A percentile compares a stretch with the other conserved stretches of the same genome.
phyloP scores from a whole-genome alignment of 1,284 basidiomycete genomes.

The Psilocybe mexicana region DNA sequence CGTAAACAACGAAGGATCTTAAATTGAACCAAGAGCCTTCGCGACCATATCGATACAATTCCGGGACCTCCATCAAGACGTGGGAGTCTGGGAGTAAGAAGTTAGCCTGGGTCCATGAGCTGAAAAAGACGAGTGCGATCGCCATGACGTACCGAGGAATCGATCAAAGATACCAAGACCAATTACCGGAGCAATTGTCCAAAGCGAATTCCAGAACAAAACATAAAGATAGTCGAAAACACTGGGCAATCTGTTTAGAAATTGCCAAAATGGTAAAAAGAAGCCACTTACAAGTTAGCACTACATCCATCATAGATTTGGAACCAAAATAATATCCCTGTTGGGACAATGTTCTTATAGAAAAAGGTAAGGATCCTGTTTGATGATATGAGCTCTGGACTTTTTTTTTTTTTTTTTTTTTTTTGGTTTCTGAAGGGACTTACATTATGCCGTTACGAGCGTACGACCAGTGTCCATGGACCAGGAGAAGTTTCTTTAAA shows the following conservation, averaged over 20 bases:
- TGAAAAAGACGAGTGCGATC: too few species aligned
- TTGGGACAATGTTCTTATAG: slow-evolving; percentile 97
- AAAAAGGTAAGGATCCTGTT: slow-evolving; percentile 94
- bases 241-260: slow-evolving; percentile 37
- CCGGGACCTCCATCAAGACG: slow-evolving; percentile 90
- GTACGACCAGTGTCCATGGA: slow-evolving; percentile 99
- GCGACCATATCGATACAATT: slow-evolving; percentile 86
- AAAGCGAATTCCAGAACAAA: slow-evolving; percentile 98
- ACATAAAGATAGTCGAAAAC: slow-evolving; percentile 93
- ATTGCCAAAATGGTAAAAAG: slow-evolving; percentile 1
- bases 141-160: slow-evolving; percentile 62
- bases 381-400: background rate
- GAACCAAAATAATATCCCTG: slow-evolving; percentile 97
- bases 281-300: slow-evolving; percentile 75
- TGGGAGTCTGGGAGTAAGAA: slow-evolving; percentile 60
- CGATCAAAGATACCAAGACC: slow-evolving; percentile 96
- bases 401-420: too few species aligned
- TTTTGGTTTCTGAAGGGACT: slow-evolving; percentile 19
- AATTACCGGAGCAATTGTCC: slow-evolving; percentile 93
- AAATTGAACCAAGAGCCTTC: slow-evolving; percentile 85
- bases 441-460: slow-evolving; percentile 91
- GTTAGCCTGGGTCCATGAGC: background rate
- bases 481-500: slow-evolving; percentile 85
- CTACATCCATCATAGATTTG: slow-evolving; percentile 97
- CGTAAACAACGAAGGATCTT: slow-evolving; percentile 79